Conservation (phyloP, 2,329 filamentous ascomycete genomes). For the Fusarium heterosporum region DNA sequence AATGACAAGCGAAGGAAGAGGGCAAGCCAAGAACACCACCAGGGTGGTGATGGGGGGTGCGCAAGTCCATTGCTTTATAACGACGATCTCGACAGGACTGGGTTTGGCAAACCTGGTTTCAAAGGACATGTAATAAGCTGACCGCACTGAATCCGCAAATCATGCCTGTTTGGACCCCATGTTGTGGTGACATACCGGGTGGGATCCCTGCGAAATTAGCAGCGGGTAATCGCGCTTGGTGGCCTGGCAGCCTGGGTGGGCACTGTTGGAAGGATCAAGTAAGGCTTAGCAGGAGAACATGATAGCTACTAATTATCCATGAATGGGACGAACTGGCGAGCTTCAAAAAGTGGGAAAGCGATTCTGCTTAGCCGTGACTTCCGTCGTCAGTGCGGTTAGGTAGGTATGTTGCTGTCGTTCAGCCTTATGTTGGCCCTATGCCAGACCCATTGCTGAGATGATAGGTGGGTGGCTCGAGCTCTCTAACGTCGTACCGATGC, state of each 20-base stretch:
- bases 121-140: slow-evolving; percentile 28
- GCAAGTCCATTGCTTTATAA: slow-evolving; percentile 17
- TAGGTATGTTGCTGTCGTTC: neutral
- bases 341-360: neutral
- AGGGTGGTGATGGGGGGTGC: slow-evolving; percentile 1
- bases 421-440: slow-evolving; percentile 8
- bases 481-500: neutral
- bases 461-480: neutral
- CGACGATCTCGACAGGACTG: slow-evolving; percentile 17
- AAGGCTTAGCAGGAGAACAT: neutral
- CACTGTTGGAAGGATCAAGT: neutral
- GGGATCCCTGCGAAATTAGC: slow-evolving; percentile 9
- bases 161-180: slow-evolving; percentile 17
- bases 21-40: neutral
- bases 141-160: slow-evolving; percentile 30
- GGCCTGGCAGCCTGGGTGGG: neutral
- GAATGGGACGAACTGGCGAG: neutral
- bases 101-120: slow-evolving; percentile 15
- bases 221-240: slow-evolving; percentile 4
- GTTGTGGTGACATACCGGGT: neutral
- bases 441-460: neutral
- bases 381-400: neutral
- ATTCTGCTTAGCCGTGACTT: neutral
- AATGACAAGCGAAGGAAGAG: slow-evolving; percentile 1
- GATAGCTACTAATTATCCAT: neutral